Conservation (phyloP, 2,329 filamentous ascomycete genomes). For the Venturia carpophila region DNA sequence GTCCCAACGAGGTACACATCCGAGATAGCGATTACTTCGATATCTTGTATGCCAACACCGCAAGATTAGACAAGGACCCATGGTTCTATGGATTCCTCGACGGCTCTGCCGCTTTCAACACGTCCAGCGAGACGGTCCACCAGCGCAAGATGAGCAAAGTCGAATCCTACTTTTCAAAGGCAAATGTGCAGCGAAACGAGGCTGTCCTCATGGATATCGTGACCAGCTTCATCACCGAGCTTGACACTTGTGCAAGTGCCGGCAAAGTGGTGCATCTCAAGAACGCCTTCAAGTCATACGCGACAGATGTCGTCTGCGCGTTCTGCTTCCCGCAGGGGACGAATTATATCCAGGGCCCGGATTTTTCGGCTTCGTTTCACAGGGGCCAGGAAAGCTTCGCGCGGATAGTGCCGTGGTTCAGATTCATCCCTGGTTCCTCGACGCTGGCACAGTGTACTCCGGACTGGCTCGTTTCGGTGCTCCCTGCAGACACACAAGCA, state of each 20-base stretch:
- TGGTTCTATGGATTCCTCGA: slow-evolving; percentile 2
- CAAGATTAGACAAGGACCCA: slow-evolving; percentile 16
- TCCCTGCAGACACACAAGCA: not conserved
- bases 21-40: slow-evolving; percentile 21
- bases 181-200: slow-evolving; percentile 17
- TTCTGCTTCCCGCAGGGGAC: not conserved
- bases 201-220: not conserved
- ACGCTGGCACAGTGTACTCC: not conserved
- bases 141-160: slow-evolving; percentile 27
- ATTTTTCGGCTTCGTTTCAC: not conserved
- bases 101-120: slow-evolving; percentile 10
- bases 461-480: not conserved
- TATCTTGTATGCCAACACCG: slow-evolving; percentile 25
- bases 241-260: not conserved
- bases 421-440: not conserved
- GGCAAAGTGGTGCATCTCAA: not conserved
- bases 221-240: not conserved
- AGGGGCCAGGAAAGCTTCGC: not conserved
- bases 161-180: slow-evolving; percentile 31
- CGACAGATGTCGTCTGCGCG: not conserved
- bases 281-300: slow-evolving; percentile 6
- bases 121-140: slow-evolving; percentile 27
- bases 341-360: not conserved
- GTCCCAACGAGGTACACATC: slow-evolving; percentile 24
- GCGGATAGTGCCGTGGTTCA: not conserved